Conservation (phyloP, 2,329 filamentous ascomycete species). For the Colletotrichum sp. region DNA sequence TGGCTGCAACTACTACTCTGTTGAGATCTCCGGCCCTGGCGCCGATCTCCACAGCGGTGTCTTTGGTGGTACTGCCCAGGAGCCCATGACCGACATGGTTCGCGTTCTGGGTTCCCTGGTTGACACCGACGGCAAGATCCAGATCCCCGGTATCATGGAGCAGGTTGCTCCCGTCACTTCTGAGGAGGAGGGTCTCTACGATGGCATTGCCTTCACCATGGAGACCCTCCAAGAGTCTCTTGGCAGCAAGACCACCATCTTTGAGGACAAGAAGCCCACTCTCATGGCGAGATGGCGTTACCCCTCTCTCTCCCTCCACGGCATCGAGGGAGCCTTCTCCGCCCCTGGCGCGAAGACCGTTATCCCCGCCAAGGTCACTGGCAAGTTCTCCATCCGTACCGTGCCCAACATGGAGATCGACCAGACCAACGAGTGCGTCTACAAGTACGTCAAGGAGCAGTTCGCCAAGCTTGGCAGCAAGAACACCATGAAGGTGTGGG, state of each 20-base stretch:
- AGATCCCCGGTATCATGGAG: slow-evolving; percentile 91
- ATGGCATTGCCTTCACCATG: slow-evolving; percentile 93
- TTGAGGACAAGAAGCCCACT: slow-evolving; percentile 86
- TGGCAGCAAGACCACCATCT: slow-evolving; percentile 86
- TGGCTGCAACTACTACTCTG: slow-evolving; percentile 96
- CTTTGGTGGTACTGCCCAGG: slow-evolving; percentile 94
- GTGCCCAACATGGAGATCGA: slow-evolving; percentile 97
- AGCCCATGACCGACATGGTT: slow-evolving; percentile 97
- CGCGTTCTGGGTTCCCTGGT: slow-evolving; percentile 84
- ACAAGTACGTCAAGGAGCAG: slow-evolving; percentile 80
- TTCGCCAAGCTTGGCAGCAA: slow-evolving; percentile 91
- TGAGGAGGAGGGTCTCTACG: slow-evolving; percentile 88
- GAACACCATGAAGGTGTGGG: slow-evolving; percentile 82
- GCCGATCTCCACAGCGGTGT: slow-evolving; percentile 97
- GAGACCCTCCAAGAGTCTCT: slow-evolving; percentile 91
- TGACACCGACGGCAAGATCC: slow-evolving; percentile 88
- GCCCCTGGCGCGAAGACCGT: slow-evolving; percentile 96
- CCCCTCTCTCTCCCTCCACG: slow-evolving; percentile 92
- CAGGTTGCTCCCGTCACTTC: slow-evolving; percentile 88
- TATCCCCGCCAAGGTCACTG: slow-evolving; percentile 95
- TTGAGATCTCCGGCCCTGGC: slow-evolving; percentile 88
- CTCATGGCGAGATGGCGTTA: slow-evolving; percentile 97
- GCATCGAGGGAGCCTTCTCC: slow-evolving; percentile 93
- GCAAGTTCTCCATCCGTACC: slow-evolving; percentile 98
- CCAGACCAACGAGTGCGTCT: slow-evolving; percentile 84